Percentiles rank a stretch among this genome's conserved stretches.
Evolutionary conservation across 106 monocot genomes (phyloP).

Genomic region (Xerophyta viscosa): DNA sequence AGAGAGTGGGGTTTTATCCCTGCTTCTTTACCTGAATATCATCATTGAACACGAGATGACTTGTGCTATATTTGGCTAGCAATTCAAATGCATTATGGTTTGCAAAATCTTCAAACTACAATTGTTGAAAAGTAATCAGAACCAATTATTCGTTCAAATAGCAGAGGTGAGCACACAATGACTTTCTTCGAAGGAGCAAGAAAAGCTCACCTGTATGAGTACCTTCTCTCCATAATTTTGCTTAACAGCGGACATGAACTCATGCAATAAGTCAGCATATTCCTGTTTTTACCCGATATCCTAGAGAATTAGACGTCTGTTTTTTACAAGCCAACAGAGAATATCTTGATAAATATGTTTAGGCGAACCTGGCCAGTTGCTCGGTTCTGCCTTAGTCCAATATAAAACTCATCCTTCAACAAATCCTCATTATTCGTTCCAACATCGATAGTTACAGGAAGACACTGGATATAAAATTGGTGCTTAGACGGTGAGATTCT

Average conservation of each 20-base stretch:
- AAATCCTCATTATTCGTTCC: constrained; percentile 83
- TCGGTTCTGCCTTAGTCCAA: constrained; percentile 69
- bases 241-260: constrained; percentile 90
- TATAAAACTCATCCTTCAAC: constrained; percentile 82
- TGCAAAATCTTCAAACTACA: constrained; percentile 94
- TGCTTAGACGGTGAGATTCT: too few relatives aligned
- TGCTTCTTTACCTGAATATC: constrained; percentile 70
- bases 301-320: constrained; percentile 1
- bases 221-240: constrained; percentile 89
- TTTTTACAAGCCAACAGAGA: background rate
- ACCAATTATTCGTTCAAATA: too few relatives aligned
- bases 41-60: constrained; percentile 90
- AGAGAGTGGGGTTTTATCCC: background rate
- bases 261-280: constrained; percentile 71
- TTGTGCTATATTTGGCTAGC: constrained; percentile 70
- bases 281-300: too few relatives aligned
- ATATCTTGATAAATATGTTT: background rate
- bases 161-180: too few relatives aligned
- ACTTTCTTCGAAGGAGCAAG: too few relatives aligned
- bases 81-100: constrained; percentile 96
- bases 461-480: constrained; percentile 64
- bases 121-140: background rate
- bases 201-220: constrained; percentile 53
- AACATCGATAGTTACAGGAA: constrained; percentile 90
- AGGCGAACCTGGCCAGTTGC: constrained; percentile 66